Percentiles rank a stretch among this genome's conserved stretches.
These are phyloP conservation scores for Penicillium parvum DNA, from an alignment of 495 filamentous ascomycete genomes.

Conservation along the genomic window DNA sequence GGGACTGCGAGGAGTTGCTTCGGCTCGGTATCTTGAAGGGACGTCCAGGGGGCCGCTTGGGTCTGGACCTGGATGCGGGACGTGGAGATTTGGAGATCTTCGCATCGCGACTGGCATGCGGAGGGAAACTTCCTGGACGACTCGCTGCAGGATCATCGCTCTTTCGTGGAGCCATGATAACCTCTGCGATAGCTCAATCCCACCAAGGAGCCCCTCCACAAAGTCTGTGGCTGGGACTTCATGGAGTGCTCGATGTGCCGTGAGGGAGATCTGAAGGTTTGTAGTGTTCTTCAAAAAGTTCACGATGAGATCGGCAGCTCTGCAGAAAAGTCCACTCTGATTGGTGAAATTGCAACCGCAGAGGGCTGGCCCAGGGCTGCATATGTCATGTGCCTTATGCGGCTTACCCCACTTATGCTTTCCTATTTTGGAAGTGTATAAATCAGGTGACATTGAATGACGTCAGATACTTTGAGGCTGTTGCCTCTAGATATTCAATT, in stretches of 20 bases:
- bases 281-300: too few relatives aligned
- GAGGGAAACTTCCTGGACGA: not conserved
- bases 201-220: too few relatives aligned
- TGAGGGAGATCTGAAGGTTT: too few relatives aligned
- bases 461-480: conserved; percentile 4
- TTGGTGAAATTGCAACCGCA: conserved; percentile 1
- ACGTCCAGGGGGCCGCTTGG: conserved; percentile 12
- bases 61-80: not conserved
- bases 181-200: not conserved
- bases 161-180: conserved; percentile 6
- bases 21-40: conserved; percentile 14
- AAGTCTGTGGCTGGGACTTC: too few relatives aligned
- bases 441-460: not conserved
- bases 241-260: too few relatives aligned
- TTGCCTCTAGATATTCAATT: too few relatives aligned
- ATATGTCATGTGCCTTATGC: not conserved
- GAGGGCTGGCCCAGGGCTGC: not conserved
- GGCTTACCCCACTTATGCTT: not conserved
- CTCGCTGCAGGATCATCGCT: not conserved
- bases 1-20: conserved; percentile 2
- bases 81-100: conserved; percentile 4
- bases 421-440: not conserved
- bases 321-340: not conserved
- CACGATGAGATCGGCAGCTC: too few relatives aligned
- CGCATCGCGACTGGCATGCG: not conserved